Evolutionary conservation across 176 grass and related monocot species (phyloP).

Genomic region (Oryza meridionalis): DNA sequence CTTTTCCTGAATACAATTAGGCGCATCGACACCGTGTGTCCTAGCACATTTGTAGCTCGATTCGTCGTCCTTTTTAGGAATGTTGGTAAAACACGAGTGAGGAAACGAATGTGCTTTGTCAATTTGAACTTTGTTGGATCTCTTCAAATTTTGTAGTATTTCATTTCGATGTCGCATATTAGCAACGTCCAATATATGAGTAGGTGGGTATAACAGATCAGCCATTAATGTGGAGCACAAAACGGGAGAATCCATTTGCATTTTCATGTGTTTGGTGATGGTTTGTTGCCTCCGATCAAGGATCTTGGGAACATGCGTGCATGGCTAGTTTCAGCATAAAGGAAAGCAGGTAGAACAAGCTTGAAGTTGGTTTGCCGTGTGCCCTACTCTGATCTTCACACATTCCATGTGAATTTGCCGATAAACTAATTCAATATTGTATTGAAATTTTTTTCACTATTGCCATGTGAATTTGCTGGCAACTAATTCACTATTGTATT

Average conservation of each 20-base stretch:
- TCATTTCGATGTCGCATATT: background rate
- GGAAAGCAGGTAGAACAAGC: background rate
- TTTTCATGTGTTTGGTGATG: slow-evolving; percentile 4
- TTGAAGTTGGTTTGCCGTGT: slow-evolving; percentile 15
- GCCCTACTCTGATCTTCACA: background rate
- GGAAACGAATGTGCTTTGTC: background rate
- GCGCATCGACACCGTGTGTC: too few relatives aligned
- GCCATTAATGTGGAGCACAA: background rate
- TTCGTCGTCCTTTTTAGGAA: too few relatives aligned
- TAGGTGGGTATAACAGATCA: too few relatives aligned
- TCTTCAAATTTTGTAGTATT: background rate
- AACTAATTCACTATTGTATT: background rate
- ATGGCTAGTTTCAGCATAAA: background rate
- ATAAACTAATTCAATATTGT: background rate
- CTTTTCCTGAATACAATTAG: too few relatives aligned
- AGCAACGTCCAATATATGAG: background rate
- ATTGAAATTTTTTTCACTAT: background rate
- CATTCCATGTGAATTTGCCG: slow-evolving; percentile 18
- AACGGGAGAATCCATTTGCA: background rate
- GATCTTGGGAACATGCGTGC: too few relatives aligned
- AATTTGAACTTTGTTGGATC: background rate
- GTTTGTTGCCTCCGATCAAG: background rate
- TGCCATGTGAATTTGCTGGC: background rate
- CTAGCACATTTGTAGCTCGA: too few relatives aligned
- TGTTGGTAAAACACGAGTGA: too few relatives aligned